Conservation (phyloP, 2,329 filamentous ascomycete genomes). For the Plenodomus biglobosus region DNA sequence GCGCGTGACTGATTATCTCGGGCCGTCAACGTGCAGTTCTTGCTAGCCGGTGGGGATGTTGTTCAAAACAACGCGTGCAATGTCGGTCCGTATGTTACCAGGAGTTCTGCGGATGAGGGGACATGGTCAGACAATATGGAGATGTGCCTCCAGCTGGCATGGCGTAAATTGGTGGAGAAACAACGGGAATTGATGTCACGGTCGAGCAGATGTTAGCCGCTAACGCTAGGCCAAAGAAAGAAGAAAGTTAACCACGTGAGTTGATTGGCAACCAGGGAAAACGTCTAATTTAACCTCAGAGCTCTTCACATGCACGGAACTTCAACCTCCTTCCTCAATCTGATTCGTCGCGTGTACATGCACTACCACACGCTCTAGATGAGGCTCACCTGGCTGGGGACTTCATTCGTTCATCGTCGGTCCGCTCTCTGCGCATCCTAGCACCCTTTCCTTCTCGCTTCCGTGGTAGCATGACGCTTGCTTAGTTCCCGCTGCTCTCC, state of each 20-base stretch:
- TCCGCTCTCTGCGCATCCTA: constrained; percentile 12
- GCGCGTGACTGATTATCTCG: neutral
- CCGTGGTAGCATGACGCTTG: constrained; percentile 15
- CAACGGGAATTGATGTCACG: constrained; percentile 1
- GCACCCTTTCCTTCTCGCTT: constrained; percentile 3
- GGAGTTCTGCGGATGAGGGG: neutral
- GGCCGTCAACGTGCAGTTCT: neutral
- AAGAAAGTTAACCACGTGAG: constrained; percentile 19
- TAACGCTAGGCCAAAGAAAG: constrained; percentile 16
- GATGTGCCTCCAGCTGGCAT: constrained; percentile 3
- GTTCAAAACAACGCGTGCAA: neutral
- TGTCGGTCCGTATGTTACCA: neutral
- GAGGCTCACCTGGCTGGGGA: constrained; percentile 12
- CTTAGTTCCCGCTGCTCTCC: constrained; percentile 12
- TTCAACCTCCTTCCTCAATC: too few species aligned
- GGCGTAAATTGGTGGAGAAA: constrained; percentile 1
- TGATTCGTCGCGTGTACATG: constrained; percentile 12
- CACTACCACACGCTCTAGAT: constrained; percentile 13
- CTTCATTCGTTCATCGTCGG: constrained; percentile 19
- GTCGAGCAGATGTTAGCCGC: constrained; percentile 4
- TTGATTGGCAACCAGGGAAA: constrained; percentile 19
- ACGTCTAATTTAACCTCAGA: constrained; percentile 12
- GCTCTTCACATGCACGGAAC: constrained; percentile 16
- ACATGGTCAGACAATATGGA: constrained; percentile 1
- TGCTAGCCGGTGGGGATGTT: neutral